Evolutionary conservation across 495 filamentous ascomycete genomes (phyloP).

Genomic region (Neurospora tetraspora): DNA sequence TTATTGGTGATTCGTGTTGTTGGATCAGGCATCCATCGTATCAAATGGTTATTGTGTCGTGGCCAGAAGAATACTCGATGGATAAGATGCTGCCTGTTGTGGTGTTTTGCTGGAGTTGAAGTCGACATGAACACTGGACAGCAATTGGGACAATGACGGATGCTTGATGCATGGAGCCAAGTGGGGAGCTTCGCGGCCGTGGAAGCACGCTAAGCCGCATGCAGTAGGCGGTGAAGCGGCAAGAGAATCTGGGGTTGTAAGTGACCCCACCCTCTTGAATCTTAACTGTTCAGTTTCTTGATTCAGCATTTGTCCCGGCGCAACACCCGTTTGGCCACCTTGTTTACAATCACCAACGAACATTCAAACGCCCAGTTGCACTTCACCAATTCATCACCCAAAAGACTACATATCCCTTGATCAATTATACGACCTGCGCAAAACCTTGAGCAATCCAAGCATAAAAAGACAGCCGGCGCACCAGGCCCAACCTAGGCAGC

Average conservation of each 20-base stretch:
- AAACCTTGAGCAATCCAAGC: neutral
- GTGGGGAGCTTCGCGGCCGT: neutral
- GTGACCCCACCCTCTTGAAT: neutral
- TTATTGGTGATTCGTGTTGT: conserved; percentile 7
- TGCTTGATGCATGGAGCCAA: neutral
- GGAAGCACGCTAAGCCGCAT: neutral
- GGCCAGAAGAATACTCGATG: neutral
- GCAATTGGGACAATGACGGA: neutral
- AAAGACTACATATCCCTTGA: neutral
- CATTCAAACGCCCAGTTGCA: neutral
- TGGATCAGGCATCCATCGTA: conserved; percentile 28
- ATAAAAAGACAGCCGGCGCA: neutral
- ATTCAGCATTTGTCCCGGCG: neutral
- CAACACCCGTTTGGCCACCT: neutral
- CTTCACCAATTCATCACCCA: neutral
- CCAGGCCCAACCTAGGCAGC: neutral
- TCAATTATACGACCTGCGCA: neutral
- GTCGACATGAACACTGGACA: neutral
- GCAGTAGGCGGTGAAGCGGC: neutral
- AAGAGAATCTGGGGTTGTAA: neutral
- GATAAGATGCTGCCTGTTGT: neutral
- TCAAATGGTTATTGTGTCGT: neutral
- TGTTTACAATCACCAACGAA: neutral
- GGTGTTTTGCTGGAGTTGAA: conserved; percentile 8
- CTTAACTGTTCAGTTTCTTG: neutral